Percentiles rank a stretch among this genome's conserved stretches.
Evolutionary conservation across 495 filamentous ascomycete genomes (phyloP).

Genomic region (Rhypophila decipiens): DNA sequence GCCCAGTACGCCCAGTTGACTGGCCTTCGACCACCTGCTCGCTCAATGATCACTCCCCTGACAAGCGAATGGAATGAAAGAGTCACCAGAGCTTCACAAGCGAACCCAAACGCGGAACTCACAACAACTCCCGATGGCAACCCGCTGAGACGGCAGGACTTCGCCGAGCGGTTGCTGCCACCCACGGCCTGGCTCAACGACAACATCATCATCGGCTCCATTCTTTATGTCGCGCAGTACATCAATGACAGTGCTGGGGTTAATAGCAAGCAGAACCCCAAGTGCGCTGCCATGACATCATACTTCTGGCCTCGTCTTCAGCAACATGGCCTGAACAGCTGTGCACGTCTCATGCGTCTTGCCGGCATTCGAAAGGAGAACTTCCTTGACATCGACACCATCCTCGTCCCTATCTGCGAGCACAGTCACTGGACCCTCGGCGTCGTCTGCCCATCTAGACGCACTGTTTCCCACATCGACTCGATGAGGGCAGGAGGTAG

Average conservation of each 20-base stretch:
- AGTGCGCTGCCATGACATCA: constrained; percentile 62
- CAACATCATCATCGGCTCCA: constrained; percentile 66
- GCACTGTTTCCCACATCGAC: constrained; percentile 70
- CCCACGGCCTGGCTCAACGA: constrained; percentile 70
- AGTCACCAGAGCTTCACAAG: constrained; percentile 9
- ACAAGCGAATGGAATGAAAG: constrained; percentile 24
- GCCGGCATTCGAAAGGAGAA: constrained; percentile 30
- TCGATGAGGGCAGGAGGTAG: constrained; percentile 43
- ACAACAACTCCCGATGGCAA: constrained; percentile 49
- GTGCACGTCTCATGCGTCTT: constrained; percentile 24
- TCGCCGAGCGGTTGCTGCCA: constrained; percentile 48
- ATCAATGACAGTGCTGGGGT: constrained; percentile 47
- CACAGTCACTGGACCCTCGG: constrained; percentile 58
- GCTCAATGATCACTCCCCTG: constrained; percentile 22
- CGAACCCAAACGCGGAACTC: constrained; percentile 12
- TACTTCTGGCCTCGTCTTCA: constrained; percentile 61
- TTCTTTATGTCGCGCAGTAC: constrained; percentile 54
- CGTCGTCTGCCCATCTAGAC: constrained; percentile 57
- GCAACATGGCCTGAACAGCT: constrained; percentile 40
- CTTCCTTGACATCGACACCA: constrained; percentile 36
- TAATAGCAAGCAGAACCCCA: constrained; percentile 43
- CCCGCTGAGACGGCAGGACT: constrained; percentile 53
- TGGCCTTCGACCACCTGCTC: constrained; percentile 11
- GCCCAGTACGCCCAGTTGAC: constrained; percentile 3
- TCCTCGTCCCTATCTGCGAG: constrained; percentile 42